Base-by-base conservation (phyloP, 1,284 basidiomycete genomes). In the Boletus semigastroideus region DNA sequence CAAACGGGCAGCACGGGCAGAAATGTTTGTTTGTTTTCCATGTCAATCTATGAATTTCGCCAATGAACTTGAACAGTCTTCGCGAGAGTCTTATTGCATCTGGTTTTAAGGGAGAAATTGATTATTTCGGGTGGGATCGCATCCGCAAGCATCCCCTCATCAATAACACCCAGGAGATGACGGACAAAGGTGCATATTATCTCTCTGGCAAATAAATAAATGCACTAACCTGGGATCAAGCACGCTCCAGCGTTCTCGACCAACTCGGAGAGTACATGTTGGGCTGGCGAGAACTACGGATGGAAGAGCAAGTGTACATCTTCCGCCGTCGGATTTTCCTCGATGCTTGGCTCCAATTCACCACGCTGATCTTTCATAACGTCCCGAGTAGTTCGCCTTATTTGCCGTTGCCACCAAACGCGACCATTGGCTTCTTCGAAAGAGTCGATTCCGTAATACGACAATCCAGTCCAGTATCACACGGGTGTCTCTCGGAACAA, bases 261-360 rank as follows among this genome's bases (percentile, higher is more conserved):
- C 56, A 68, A 41, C 54, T 71, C n/a, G 47, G 38, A 34, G 61
- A 56, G 5, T 58, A 68, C 46, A 71, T 67, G 68, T 36, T 54
- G 8, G 61, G 50, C 17, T 71, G 69, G 69, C 67, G 60, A 48
- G 68, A 67, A 43, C 61, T 71, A 50, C 55, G 63, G 22, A 61
- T 61, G 55, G 69, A 67, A 53, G 66, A 70, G 36, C 64, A 48
- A 36, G 59, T 67, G 5, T 70, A 67, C 33, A 37, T 46, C 41
- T 14, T 19, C 42, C 65, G 68, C 48, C 69, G 65, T 38, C 53
- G 48, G 28, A 7, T 53, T 47, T 67, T 71, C 43, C 36, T 63
- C 46, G 63, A 69, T 31, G 59, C 60, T 45, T 67, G 65, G 65
- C 10, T 46, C 19, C 52, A 50, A 10, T 69, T 70, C 48, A 52